A percentile compares a stretch with the other conserved stretches of the same genome.
phyloP scores from a whole-genome alignment of 2,329 filamentous ascomycete species.

The Achaetomium macrosporum region DNA sequence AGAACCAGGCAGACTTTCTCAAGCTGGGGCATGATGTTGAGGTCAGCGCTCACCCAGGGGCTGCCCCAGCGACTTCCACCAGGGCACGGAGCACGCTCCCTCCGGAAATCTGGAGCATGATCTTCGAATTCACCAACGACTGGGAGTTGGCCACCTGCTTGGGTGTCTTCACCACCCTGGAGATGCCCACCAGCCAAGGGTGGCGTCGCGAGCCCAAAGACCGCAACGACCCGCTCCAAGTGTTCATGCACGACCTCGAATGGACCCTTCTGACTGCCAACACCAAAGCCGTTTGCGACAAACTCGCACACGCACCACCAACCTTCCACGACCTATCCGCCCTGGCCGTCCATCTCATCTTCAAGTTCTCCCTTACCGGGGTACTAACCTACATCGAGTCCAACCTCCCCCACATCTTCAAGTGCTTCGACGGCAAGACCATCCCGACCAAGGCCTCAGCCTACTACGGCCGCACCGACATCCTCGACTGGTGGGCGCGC shows the following conservation, averaged over 20 bases:
- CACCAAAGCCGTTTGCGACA: constrained; percentile 64
- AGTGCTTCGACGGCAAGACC: constrained; percentile 77
- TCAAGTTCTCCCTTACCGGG: constrained; percentile 80
- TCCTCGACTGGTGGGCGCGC: constrained; percentile 87
- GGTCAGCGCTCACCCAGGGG: constrained; percentile 40
- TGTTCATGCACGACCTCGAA: constrained; percentile 73
- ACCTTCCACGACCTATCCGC: constrained; percentile 68
- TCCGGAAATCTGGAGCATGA: constrained; percentile 82
- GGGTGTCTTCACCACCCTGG: constrained; percentile 71
- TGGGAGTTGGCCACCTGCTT: constrained; percentile 86
- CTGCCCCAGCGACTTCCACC: constrained; percentile 20
- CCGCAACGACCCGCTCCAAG: constrained; percentile 59
- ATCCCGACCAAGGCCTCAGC: constrained; percentile 83
- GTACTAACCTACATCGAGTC: constrained; percentile 64
- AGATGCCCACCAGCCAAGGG: constrained; percentile 54
- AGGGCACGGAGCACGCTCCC: constrained; percentile 53
- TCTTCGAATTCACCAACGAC: constrained; percentile 77
- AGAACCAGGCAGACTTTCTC: constrained; percentile 70
- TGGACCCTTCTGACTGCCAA: constrained; percentile 74
- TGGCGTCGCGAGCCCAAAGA: constrained; percentile 59
- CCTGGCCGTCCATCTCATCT: constrained; percentile 78
- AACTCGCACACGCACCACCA: constrained; percentile 65
- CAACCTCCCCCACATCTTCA: constrained; percentile 68
- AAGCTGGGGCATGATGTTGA: constrained; percentile 68
- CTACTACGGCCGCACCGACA: constrained; percentile 76